These are phyloP conservation scores for Ceratobasidium sp. DNA, from an alignment of 1,284 basidiomycete species.

Conservation along the genomic window DNA sequence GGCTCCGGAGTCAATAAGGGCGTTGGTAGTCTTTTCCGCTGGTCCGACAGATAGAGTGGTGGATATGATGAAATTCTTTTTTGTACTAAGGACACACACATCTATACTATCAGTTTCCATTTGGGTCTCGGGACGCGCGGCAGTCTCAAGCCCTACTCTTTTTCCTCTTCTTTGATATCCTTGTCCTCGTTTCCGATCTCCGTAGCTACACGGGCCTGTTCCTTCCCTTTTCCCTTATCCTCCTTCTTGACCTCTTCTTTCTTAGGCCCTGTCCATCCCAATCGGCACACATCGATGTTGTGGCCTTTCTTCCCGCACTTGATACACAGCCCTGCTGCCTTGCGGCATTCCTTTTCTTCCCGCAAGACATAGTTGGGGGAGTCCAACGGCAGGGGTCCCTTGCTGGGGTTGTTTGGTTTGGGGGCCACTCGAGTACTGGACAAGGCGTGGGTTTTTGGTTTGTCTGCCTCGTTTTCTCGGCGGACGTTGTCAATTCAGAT, in stretches of 20 bases:
- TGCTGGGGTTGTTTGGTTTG: too few species aligned
- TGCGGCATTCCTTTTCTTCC: constrained; percentile 13
- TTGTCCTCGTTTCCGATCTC: background rate
- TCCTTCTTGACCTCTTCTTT: background rate
- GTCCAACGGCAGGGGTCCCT: too few species aligned
- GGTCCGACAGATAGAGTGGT: background rate
- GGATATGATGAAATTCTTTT: constrained; percentile 4
- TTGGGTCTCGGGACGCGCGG: constrained; percentile 1
- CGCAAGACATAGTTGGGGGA: too few species aligned
- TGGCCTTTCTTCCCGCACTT: constrained; percentile 18
- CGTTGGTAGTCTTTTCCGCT: constrained; percentile 3
- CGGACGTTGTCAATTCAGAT: too few species aligned
- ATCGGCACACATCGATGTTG: background rate
- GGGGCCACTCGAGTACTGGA: too few species aligned
- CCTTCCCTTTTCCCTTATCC: background rate
- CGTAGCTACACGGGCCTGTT: background rate
- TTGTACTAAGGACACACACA: background rate
- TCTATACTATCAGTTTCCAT: background rate
- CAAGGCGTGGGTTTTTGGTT: background rate
- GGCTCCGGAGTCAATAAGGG: constrained; percentile 30
- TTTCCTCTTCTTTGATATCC: background rate
- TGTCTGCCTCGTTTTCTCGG: too few species aligned
- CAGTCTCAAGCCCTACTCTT: background rate
- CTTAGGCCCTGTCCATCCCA: background rate
- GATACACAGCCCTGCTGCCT: background rate